Base-by-base conservation (phyloP, 257 asterid genomes). In the Voacanga thouarsii region DNA sequence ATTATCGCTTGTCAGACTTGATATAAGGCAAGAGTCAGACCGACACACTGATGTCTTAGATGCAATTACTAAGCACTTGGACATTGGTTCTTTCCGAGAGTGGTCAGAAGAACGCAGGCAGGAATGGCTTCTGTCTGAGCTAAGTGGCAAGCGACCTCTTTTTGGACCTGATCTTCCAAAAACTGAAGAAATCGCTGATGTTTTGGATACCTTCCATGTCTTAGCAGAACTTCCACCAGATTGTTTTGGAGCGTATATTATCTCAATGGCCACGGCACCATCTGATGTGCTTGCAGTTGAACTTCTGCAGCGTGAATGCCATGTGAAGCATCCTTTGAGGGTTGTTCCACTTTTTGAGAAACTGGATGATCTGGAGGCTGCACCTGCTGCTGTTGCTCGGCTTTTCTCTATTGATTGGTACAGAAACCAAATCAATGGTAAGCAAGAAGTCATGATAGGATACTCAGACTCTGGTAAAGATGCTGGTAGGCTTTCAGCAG, bases 381-480 rank as follows among this genome's bases (percentile, higher is more conserved):
- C 90, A 28, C 90, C 90, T 39, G 86, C 89, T 85, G 87, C 90
- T 80, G 85, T 85, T 72, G 89, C 88, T 6, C 87, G 89, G 10
- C 90, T 87, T 56, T 87, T 87, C 79, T 88, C 90, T 3, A 86
- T 88, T 26, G 90, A 84, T 39, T 88, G 92, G 92, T 88, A 88
- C 70, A 82, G 79, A 76, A 82, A 84, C 79, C 85, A 81, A 51
- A 86, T 88, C 33, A 79, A 86, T 10, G 88, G 89, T 39, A 88
- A 86, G 64, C 91, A 88, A 81, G 89, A 88, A 66, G 91, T 88
- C 57, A 88, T 88, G 91, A 86, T 88, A 66, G 91, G 91, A 53
- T 88, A 88, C 83, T 88, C 91, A 26, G 91, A 88, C 79, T 88
- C 91, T 12, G 91, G 91, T 19, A 88, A 88, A 81, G 91, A 88